Evolutionary conservation across 1,139 yeast species (phyloP).

Genomic region (Pichia terricola): DNA sequence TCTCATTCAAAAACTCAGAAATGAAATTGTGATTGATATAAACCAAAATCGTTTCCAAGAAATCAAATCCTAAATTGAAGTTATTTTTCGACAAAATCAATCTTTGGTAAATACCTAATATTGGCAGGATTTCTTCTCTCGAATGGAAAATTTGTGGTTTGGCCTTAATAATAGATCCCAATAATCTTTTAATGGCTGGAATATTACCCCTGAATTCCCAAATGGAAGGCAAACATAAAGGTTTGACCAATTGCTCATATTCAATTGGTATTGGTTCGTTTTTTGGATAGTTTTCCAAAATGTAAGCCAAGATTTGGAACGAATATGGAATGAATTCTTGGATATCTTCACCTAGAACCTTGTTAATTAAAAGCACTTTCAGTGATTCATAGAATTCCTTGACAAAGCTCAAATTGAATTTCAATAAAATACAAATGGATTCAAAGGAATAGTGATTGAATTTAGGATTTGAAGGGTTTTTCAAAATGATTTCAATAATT

Average conservation of each 20-base stretch:
- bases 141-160: conserved; percentile 46
- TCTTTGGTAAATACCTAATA: conserved; percentile 94
- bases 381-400: conserved; percentile 41
- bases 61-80: conserved; percentile 76
- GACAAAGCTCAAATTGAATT: conserved; percentile 35
- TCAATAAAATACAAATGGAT: conserved; percentile 67
- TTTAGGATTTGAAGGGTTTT: conserved; percentile 91
- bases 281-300: conserved; percentile 56
- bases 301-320: conserved; percentile 75
- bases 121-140: conserved; percentile 49
- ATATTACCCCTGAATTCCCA: conserved; percentile 94
- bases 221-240: conserved; percentile 75
- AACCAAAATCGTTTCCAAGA: conserved; percentile 60
- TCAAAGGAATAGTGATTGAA: conserved; percentile 90
- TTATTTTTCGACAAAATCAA: conserved; percentile 75
- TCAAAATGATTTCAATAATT: conserved; percentile 62
- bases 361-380: conserved; percentile 54
- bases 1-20: conserved; percentile 54
- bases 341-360: conserved; percentile 68
- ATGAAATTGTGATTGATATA: conserved; percentile 44
- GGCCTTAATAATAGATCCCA: conserved; percentile 60
- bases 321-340: conserved; percentile 92
- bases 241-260: conserved; percentile 61
- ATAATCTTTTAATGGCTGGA: conserved; percentile 80
- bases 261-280: conserved; percentile 46